A percentile compares a stretch with the other conserved stretches of the same genome.
phyloP scores from a whole-genome alignment of 2,329 filamentous ascomycete species.

The Ophiostoma angusticollis region DNA sequence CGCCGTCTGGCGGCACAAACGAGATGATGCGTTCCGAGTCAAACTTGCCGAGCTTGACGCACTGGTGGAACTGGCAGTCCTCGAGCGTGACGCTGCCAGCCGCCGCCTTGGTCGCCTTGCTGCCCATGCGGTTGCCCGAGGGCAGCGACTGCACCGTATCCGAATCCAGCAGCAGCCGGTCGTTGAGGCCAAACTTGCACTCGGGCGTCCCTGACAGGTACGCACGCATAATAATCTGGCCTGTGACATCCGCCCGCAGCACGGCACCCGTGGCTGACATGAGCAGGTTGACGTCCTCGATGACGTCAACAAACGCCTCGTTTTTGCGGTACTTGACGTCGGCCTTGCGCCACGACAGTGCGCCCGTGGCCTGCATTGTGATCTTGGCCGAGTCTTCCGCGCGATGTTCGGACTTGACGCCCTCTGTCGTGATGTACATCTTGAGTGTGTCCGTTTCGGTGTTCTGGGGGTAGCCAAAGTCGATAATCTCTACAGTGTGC shows the following conservation, averaged over 20 bases:
- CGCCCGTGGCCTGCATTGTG: conserved; percentile 97
- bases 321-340: conserved; percentile 99
- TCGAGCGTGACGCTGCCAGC: conserved; percentile 92
- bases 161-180: conserved; percentile 79
- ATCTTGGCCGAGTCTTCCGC: conserved; percentile 94
- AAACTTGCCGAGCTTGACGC: conserved; percentile 93
- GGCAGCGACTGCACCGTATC: conserved; percentile 53
- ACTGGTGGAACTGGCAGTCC: conserved; percentile 98
- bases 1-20: conserved; percentile 91
- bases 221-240: conserved; percentile 96
- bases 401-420: conserved; percentile 79
- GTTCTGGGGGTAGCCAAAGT: conserved; percentile 98
- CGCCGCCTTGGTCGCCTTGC: conserved; percentile 87
- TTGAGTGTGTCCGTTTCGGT: conserved; percentile 97
- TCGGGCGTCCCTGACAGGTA: conserved; percentile 94
- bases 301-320: conserved; percentile 97
- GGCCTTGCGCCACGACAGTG: conserved; percentile 89
- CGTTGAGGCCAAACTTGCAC: conserved; percentile 97
- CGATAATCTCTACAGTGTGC: conserved; percentile 65
- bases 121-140: conserved; percentile 63
- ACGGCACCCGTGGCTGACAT: conserved; percentile 98
- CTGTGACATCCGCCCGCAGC: conserved; percentile 87
- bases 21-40: conserved; percentile 94
- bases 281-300: conserved; percentile 95
- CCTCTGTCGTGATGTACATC: conserved; percentile 99